Evolutionary conservation across 179 eudicot species (phyloP).

Genomic region (Amaranthus tricolor): DNA sequence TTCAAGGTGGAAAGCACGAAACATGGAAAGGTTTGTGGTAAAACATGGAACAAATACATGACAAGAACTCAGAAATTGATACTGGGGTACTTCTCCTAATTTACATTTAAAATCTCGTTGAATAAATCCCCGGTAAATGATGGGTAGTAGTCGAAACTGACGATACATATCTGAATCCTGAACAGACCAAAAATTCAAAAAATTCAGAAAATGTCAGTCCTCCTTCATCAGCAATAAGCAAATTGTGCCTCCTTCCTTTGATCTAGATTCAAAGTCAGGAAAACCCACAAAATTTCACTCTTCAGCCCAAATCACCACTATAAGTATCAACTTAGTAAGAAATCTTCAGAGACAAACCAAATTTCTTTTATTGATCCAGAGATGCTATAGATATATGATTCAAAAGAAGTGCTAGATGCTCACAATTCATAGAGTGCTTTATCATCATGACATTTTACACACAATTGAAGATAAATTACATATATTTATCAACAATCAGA

Average conservation of each 20-base stretch:
- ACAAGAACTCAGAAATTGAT: background rate
- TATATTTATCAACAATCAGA: background rate
- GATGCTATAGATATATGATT: background rate
- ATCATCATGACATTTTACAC: background rate
- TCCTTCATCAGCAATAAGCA: background rate
- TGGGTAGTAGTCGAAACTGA: conserved; percentile 18
- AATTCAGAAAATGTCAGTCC: background rate
- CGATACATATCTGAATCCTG: conserved; percentile 18
- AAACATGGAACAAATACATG: background rate
- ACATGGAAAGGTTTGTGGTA: conserved; percentile 4
- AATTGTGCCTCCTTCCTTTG: background rate
- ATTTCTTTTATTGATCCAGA: background rate
- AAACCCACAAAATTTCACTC: background rate
- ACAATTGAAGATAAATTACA: background rate
- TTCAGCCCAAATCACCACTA: background rate
- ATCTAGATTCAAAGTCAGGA: background rate
- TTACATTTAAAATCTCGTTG: conserved; percentile 10
- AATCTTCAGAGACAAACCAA: background rate
- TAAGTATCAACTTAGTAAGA: background rate
- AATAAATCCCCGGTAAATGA: conserved; percentile 3
- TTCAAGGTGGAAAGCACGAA: conserved; percentile 16
- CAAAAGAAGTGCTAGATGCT: background rate
- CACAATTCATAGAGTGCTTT: background rate
- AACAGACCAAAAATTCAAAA: background rate
- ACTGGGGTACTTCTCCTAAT: conserved; percentile 16